Evolutionary conservation across 2,329 filamentous ascomycete genomes (phyloP).

Genomic region (Acephala macrosclerotiorum): DNA sequence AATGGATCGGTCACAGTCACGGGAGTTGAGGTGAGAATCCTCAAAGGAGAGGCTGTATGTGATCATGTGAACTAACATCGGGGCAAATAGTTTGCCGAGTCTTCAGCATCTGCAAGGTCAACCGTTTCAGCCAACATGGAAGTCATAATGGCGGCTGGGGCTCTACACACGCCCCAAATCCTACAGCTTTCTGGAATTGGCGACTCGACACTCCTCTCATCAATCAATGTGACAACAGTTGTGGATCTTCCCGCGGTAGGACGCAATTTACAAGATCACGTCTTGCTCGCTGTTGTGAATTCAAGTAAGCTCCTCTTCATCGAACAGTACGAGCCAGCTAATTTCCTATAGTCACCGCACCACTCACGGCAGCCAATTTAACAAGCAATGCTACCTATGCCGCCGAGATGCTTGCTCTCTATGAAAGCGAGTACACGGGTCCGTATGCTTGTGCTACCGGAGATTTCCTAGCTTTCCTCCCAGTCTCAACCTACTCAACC

Average conservation of each 20-base stretch:
- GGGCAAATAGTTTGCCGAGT: too few species aligned
- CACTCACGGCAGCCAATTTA: slow-evolving; percentile 9
- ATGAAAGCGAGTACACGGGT: background rate
- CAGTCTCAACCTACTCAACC: too few species aligned
- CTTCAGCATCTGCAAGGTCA: slow-evolving; percentile 5
- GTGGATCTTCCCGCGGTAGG: slow-evolving; percentile 51
- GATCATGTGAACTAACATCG: too few species aligned
- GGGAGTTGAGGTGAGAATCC: too few species aligned
- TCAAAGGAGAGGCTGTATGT: too few species aligned
- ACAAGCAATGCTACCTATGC: slow-evolving; percentile 23
- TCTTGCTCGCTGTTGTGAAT: slow-evolving; percentile 15
- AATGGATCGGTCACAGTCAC: too few species aligned
- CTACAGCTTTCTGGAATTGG: slow-evolving; percentile 47
- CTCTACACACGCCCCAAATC: slow-evolving; percentile 38
- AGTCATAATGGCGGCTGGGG: slow-evolving; percentile 42
- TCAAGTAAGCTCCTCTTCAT: slow-evolving; percentile 37
- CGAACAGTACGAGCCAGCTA: slow-evolving; percentile 8
- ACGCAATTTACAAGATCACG: slow-evolving; percentile 46
- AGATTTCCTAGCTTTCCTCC: too few species aligned
- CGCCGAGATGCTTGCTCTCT: slow-evolving; percentile 34
- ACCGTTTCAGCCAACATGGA: slow-evolving; percentile 38
- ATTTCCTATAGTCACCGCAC: slow-evolving; percentile 14
- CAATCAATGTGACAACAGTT: slow-evolving; percentile 34
- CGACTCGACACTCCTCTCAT: slow-evolving; percentile 27
- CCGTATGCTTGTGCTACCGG: too few species aligned